Base-by-base conservation (phyloP, 2,329 filamentous ascomycete species). In the Aureobasidium sp. region DNA sequence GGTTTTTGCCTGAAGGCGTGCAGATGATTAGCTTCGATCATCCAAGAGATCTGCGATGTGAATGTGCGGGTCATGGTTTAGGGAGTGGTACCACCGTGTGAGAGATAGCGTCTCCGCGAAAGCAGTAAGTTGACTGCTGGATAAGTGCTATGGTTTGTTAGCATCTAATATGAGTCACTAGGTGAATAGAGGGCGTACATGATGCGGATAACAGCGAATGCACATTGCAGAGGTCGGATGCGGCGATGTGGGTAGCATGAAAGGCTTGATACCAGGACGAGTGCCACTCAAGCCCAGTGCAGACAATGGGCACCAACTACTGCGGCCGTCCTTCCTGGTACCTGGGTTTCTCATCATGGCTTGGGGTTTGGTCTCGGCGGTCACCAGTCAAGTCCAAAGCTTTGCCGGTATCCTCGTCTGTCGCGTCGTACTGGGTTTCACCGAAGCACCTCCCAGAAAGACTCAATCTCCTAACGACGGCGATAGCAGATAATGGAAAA, bases 321-420 rank as follows among this genome's bases (percentile, higher is more conserved):
- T 75, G 81, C 45, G 76, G 78, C n/a, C 65, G 65, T 20, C 73
- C 72, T 5, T 70, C 69, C 1, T 63, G 64, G 27, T 73, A 73
- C 48, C 68, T 74, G 1, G 66, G 78, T 5, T 75, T 75, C 63
- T 78, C 66, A 76, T 74, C 44, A 69, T 69, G 5, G 75, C 74
- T 7, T 80, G 78, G 78, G 78, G 78, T 1, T 62, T 78, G 15
- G 76, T 79, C 0, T 79, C 77, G 1, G 69, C 75, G 6, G 51
- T 76, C 44, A 79, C 78, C 34, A 75, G 74, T 51, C 74, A 77
- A 63, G 76, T 78, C 31, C 75, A 70, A 36, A 73, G 65, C 60
- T 78, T 73, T 65, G 73, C 73, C 6, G 72, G 72, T 2, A 77
- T 80, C 36, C 70, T 79, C 12, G 76, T 74, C 0, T 78, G 76